Evolutionary conservation across 345 rosid genomes (phyloP), one percentile per base, ranked within the genome.

Genomic region (Gossypium longicalyx): DNA sequence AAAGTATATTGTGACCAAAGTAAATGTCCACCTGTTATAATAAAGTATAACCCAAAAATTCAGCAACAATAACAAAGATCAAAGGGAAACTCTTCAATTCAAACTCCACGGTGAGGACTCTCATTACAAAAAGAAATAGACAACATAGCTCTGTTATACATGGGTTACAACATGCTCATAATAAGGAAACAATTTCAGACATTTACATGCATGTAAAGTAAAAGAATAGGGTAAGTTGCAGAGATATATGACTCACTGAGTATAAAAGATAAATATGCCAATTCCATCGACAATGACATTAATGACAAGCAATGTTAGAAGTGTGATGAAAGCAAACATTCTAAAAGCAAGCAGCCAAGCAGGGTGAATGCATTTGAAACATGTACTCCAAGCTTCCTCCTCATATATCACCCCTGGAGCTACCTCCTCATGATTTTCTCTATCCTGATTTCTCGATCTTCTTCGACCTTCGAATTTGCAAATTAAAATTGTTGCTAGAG

Each of bases 301-400:
- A 52, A 83, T 78, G 58, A 83, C 77, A 81, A 94, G 82, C 75
- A 92, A 82, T 16, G 87, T 80, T 38, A 87, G 81, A 63, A 94
- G 86, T 64, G 88, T 62, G 25, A 77, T 15, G 56, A 94, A 92
- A 65, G 88, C 85, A 25, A 84, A 71, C 77, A 87, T 77, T 34
- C 97, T 82, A 70, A 80, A 94, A 70, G 65, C 79, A 61, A 92
- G 86, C 69, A 94, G 74, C 98, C 97, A 94, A 69, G 77, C 83
- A 23, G 94, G 97, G 81, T 87, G 89, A 59, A 92, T 82, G 43
- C 74, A 74, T 83, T 74, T 82, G 7, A 83, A 78, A 80, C 97
- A 87, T 63, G 94, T 84, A 59, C 77, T 89, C 98, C 98, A 89
- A 74, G 88, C 81, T 80, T 92, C 98, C 53, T 89, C 97, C 78